Evolutionary conservation across 1,284 basidiomycete genomes (phyloP), one percentile per base, ranked within the genome.

Genomic region (Rhodotorula glutinis): DNA sequence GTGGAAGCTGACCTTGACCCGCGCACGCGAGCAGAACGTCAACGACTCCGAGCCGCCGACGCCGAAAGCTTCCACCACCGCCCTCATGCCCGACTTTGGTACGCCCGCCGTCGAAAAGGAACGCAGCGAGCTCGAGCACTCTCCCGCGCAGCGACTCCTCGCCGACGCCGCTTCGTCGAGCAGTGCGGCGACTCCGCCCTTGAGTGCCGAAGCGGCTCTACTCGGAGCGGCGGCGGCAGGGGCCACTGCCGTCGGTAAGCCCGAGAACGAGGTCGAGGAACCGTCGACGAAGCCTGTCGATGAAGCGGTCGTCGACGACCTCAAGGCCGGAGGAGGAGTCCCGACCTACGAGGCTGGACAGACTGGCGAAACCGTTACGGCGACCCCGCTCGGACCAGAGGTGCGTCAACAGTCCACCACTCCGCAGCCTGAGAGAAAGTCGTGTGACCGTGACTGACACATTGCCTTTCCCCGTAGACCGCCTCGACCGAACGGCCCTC

Each of bases 41-140:
- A n/a, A n/a, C n/a, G 33, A 38, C 33, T 38, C 33, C 33, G 33
- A 38, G 33, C 33, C 33, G 33, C 33, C 33, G 33, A 38, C 33
- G 33, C 33, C 33, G 33, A 38, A 38, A 38, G 33, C 33, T 38
- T 38, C 33, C 33, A 38, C 33, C 7, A 38, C 33, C 33, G 33
- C 33, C 11, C 33, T 38, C 7, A 38, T 38, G 33, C 33, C 33
- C 33, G 33, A 38, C 33, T 63, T 63, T 21, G 62, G 62, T 19
- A 64, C 66, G n/a, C 62, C 62, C 46, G 61, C 57, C 11, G 46
- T 68, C 60, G 62, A 69, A 27, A 66, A 69, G 57, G 58, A 58
- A 41, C 63, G 54, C 33, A 53, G 57, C 52, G 57, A 33, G 1
- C 67, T 69, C 54, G 61, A 61, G n/a, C 9, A 29, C 29, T 69